These are phyloP conservation scores for Piper longum DNA, from an alignment of 164 flowering plant species.

Conservation along the genomic window DNA sequence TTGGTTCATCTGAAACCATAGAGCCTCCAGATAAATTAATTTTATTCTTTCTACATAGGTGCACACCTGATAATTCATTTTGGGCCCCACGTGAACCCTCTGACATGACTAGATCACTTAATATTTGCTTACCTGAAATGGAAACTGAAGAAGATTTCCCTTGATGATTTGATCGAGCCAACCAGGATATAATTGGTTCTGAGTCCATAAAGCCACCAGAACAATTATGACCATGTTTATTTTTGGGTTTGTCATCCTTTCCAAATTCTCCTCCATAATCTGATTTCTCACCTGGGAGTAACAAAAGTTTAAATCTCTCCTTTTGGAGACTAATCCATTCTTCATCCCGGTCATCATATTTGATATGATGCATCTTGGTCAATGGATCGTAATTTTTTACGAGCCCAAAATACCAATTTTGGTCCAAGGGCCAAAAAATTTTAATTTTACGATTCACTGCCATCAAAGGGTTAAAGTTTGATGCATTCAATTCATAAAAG, in stretches of 20 bases:
- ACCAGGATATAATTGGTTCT: conserved; percentile 85
- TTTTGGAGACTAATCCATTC: conserved; percentile 76
- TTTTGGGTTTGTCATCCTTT: conserved; percentile 13
- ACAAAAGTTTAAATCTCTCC: conserved; percentile 80
- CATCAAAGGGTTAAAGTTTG: conserved; percentile 62
- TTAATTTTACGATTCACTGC: conserved; percentile 64
- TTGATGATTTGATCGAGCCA: conserved; percentile 47
- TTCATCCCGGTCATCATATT: conserved; percentile 94
- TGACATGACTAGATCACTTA: conserved; percentile 6
- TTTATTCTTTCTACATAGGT: conserved; percentile 9
- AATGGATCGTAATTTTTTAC: conserved; percentile 53
- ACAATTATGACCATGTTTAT: conserved; percentile 21
- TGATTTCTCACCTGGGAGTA: conserved; percentile 55
- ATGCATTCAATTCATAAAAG: conserved; percentile 53
- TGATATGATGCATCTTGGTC: conserved; percentile 68
- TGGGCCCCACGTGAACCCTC: conserved; percentile 15
- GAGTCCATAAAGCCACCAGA: conserved; percentile 51
- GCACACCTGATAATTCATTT: conserved; percentile 9
- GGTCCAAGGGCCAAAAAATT: conserved; percentile 93
- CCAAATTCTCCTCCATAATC: conserved; percentile 9
- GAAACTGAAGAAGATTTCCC: conserved; percentile 36
- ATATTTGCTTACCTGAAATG: conserved; percentile 26
- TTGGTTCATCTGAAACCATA: conserved; percentile 9
- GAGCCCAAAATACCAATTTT: conserved; percentile 87
- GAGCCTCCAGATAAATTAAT: conserved; percentile 9